Evolutionary conservation across 495 filamentous ascomycete species (phyloP).

Genomic region (Hypoxylon fragiforme): DNA sequence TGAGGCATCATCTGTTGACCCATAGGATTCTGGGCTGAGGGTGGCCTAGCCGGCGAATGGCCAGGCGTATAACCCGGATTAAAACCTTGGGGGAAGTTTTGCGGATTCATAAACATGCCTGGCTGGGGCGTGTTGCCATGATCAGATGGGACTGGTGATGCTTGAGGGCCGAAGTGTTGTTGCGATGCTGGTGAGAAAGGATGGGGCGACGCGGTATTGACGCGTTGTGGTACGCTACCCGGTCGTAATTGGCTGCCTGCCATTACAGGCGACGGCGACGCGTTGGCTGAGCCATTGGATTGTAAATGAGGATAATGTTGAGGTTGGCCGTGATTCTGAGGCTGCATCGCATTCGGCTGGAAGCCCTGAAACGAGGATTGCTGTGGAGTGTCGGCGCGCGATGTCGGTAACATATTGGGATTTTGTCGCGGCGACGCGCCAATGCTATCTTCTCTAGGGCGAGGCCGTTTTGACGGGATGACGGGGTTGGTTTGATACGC

Average conservation of each 20-base stretch:
- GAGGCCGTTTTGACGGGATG: conserved; percentile 83
- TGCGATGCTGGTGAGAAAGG: conserved; percentile 83
- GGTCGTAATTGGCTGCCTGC: conserved; percentile 68
- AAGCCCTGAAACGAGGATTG: conserved; percentile 65
- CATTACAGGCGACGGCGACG: conserved; percentile 85
- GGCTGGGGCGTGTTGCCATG: conserved; percentile 78
- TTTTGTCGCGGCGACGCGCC: conserved; percentile 79
- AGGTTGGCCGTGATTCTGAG: conserved; percentile 61
- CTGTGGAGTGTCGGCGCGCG: conserved; percentile 91
- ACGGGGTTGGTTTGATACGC: conserved; percentile 79
- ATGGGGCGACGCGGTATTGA: conserved; percentile 88
- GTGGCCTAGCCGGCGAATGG: conserved; percentile 54
- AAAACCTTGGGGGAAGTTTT: conserved; percentile 61
- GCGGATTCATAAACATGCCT: conserved; percentile 61
- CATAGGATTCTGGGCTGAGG: conserved; percentile 52
- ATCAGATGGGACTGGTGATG: conserved; percentile 77
- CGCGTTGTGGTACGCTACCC: conserved; percentile 70
- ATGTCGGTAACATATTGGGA: conserved; percentile 72
- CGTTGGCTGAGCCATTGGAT: conserved; percentile 75
- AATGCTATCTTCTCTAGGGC: conserved; percentile 81
- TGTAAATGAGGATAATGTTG: conserved; percentile 82
- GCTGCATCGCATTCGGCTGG: conserved; percentile 60
- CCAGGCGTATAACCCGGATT: conserved; percentile 57
- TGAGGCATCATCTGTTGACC: conserved; percentile 51
- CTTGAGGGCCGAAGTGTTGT: conserved; percentile 72